These are phyloP conservation scores for Trichoderma orchidacearum DNA, from an alignment of 495 filamentous ascomycete species.

Conservation along the genomic window DNA sequence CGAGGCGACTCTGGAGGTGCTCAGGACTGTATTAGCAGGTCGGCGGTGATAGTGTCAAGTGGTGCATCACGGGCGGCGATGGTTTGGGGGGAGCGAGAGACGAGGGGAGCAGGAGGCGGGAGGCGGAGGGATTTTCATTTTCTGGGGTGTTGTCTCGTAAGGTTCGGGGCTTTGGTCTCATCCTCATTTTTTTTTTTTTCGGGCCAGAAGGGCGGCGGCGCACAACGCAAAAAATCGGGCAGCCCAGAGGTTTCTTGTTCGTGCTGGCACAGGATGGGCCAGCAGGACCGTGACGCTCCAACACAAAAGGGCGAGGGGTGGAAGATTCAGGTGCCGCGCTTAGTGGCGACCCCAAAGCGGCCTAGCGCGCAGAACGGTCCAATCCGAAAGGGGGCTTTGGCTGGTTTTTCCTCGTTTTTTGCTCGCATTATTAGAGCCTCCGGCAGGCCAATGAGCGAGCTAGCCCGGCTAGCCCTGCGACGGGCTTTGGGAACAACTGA, in stretches of 20 bases:
- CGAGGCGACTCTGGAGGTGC: background rate
- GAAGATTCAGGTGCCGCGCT: constrained; percentile 5
- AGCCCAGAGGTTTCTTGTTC: constrained; percentile 9
- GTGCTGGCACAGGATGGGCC: constrained; percentile 11
- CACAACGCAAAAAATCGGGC: constrained; percentile 13
- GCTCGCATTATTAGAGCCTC: background rate
- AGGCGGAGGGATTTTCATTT: constrained; percentile 17
- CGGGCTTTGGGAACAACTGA: background rate
- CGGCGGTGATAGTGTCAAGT: constrained; percentile 9
- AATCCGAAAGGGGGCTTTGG: background rate
- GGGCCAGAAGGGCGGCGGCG: constrained; percentile 11
- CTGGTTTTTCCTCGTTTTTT: background rate
- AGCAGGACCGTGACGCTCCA: constrained; percentile 12
- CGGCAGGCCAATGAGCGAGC: background rate
- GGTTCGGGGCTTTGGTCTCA: constrained; percentile 21
- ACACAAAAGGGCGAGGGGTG: constrained; percentile 7
- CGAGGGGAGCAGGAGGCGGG: constrained; percentile 7
- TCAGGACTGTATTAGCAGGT: constrained; percentile 1
- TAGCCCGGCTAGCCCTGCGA: background rate
- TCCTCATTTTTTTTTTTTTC: constrained; percentile 6
- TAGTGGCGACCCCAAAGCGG: background rate
- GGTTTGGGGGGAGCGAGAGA: constrained; percentile 9
- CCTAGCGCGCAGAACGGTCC: background rate
- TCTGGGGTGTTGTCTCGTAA: constrained; percentile 16
- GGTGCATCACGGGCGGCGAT: constrained; percentile 1